Conservation (phyloP, 345 rosid genomes). For the Hibiscus trionum region DNA sequence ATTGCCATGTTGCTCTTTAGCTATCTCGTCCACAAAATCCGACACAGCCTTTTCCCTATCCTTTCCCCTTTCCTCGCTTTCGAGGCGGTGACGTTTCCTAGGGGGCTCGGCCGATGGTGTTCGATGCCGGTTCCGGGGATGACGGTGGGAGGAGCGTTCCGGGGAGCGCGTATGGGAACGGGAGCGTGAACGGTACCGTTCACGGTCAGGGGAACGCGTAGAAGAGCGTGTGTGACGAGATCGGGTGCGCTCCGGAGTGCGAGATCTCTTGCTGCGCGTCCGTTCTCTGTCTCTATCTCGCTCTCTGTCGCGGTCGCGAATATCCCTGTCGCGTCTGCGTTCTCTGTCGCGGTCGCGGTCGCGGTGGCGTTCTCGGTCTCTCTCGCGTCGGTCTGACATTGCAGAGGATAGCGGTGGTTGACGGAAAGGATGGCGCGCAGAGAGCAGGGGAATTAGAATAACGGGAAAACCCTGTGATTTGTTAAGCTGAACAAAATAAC, state of each 20-base stretch:
- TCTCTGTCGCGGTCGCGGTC: slow-evolving; percentile 25
- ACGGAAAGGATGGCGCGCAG: not conserved
- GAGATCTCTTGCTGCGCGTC: slow-evolving; percentile 55
- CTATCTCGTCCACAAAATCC: slow-evolving; percentile 56
- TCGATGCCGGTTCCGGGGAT: slow-evolving; percentile 19
- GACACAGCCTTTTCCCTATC: slow-evolving; percentile 42
- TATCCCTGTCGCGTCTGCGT: slow-evolving; percentile 22
- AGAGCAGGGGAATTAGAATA: too few species aligned
- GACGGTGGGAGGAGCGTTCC: slow-evolving; percentile 39
- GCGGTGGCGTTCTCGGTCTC: slow-evolving; percentile 23
- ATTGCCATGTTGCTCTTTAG: slow-evolving; percentile 44
- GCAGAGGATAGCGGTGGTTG: not conserved
- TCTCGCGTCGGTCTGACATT: slow-evolving; percentile 15
- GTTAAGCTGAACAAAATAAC: too few species aligned
- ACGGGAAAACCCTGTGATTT: too few species aligned
- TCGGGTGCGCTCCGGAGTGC: slow-evolving; percentile 48
- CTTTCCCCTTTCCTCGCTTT: slow-evolving; percentile 34
- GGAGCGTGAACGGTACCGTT: slow-evolving; percentile 40
- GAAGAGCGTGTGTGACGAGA: slow-evolving; percentile 46
- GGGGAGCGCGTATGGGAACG: slow-evolving; percentile 48
- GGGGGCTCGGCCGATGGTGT: slow-evolving; percentile 58
- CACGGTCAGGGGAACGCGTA: slow-evolving; percentile 47
- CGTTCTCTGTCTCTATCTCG: slow-evolving; percentile 34
- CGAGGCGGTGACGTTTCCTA: slow-evolving; percentile 48
- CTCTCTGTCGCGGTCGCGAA: slow-evolving; percentile 37